These are phyloP conservation scores for Acmispon strigosus DNA, from an alignment of 306 rosid genomes.

Conservation along the genomic window DNA sequence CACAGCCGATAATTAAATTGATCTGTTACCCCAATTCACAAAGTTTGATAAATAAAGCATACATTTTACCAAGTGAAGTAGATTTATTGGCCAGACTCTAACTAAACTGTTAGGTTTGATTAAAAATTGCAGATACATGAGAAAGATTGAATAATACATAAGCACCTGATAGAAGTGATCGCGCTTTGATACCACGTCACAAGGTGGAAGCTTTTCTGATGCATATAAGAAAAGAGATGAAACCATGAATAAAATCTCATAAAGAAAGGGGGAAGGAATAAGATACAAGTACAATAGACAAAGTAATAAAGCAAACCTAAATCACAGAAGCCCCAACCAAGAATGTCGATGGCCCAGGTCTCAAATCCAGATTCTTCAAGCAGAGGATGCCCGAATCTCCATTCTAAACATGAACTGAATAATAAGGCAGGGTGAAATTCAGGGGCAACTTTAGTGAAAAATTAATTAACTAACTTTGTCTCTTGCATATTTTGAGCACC, in stretches of 20 bases:
- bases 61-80: not conserved
- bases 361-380: conserved; percentile 80
- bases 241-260: not conserved
- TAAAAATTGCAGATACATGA: not conserved
- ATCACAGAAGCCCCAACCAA: conserved; percentile 99
- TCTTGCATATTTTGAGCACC: conserved; percentile 38
- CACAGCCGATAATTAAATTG: not conserved
- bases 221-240: conserved; percentile 9
- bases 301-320: conserved; percentile 51
- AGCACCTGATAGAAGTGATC: conserved; percentile 79
- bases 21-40: not conserved
- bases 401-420: conserved; percentile 95
- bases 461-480: not conserved
- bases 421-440: conserved; percentile 31
- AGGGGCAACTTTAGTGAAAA: conserved; percentile 18
- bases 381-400: conserved; percentile 83
- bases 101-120: not conserved
- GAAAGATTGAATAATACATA: not conserved
- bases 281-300: not conserved
- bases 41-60: not conserved
- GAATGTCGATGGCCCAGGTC: conserved; percentile 94
- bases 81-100: not conserved
- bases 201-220: conserved; percentile 69
- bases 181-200: conserved; percentile 71
- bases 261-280: not conserved